These are phyloP conservation scores for Exophiala sp. DNA, from an alignment of 2,329 filamentous ascomycete genomes.

Conservation along the genomic window DNA sequence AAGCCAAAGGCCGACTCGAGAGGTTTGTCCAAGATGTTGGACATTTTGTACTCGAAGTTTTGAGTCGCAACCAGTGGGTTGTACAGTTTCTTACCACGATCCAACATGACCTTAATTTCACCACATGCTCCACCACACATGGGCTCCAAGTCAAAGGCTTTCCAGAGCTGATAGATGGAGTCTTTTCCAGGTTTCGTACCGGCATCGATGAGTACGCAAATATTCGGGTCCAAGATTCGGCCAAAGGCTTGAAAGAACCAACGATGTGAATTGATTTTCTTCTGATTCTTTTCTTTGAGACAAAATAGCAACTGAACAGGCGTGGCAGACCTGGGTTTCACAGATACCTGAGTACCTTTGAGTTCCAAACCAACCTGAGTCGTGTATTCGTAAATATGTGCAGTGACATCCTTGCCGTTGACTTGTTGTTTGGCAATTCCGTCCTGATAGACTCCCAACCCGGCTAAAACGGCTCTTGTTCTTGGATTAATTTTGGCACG, in stretches of 20 bases:
- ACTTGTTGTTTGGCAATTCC: slow-evolving; percentile 98
- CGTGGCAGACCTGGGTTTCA: slow-evolving; percentile 74
- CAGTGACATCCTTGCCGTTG: slow-evolving; percentile 91
- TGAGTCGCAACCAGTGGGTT: slow-evolving; percentile 94
- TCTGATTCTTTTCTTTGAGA: slow-evolving; percentile 98
- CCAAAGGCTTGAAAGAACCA: slow-evolving; percentile 99
- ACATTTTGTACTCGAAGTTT: slow-evolving; percentile 99
- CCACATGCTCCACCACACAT: slow-evolving; percentile 97
- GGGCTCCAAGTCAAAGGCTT: slow-evolving; percentile 93
- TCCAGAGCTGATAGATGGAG: slow-evolving; percentile 97
- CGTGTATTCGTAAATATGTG: slow-evolving; percentile 83
- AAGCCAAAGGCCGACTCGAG: slow-evolving; percentile 96
- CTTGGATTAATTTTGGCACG: slow-evolving; percentile 94
- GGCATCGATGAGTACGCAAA: slow-evolving; percentile 92
- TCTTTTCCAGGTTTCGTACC: slow-evolving; percentile 90
- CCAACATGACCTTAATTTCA: slow-evolving; percentile 98
- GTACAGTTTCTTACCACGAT: slow-evolving; percentile 74
- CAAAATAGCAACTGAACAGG: slow-evolving; percentile 97
- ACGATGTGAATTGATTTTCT: slow-evolving; percentile 99
- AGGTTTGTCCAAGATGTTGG: slow-evolving; percentile 96
- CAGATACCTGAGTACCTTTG: slow-evolving; percentile 79
- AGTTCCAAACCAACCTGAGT: slow-evolving; percentile 65
- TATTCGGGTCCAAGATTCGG: slow-evolving; percentile 84
- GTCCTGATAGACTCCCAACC: slow-evolving; percentile 94
- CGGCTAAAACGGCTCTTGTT: slow-evolving; percentile 81